Conservation (phyloP, 2,329 filamentous ascomycete genomes). For the Cercospora beticola region DNA sequence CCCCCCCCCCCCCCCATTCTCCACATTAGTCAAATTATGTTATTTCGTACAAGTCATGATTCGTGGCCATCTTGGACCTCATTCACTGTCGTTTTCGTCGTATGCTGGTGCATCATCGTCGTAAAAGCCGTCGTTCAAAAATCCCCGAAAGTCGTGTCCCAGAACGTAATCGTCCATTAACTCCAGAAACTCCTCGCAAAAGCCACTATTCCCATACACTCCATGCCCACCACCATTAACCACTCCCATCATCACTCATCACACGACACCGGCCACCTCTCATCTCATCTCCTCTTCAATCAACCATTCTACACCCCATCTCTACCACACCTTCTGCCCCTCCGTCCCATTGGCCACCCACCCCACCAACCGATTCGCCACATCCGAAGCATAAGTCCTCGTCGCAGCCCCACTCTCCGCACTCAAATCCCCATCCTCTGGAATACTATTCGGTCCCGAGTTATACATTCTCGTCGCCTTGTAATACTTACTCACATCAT, state of each 20-base stretch:
- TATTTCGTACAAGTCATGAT: neutral
- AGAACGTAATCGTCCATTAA: neutral
- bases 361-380: constrained; percentile 20
- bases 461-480: constrained; percentile 51
- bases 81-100: neutral
- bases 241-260: neutral
- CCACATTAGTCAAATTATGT: neutral
- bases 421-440: constrained; percentile 7
- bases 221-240: neutral
- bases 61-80: neutral
- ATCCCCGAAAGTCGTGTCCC: neutral
- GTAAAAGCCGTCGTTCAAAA: neutral
- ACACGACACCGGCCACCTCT: neutral
- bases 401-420: constrained; percentile 10
- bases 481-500: constrained; percentile 45
- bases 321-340: neutral
- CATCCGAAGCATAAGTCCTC: constrained; percentile 18
- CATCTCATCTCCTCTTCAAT: neutral
- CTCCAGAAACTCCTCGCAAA: neutral
- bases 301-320: neutral
- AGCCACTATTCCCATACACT: neutral
- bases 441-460: constrained; percentile 38
- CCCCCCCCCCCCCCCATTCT: neutral
- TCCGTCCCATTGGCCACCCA: neutral
- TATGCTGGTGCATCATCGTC: neutral